Evolutionary conservation across 306 rosid species (phyloP), one percentile per base, ranked within the genome.

Genomic region (Begonia fuchsioides): DNA sequence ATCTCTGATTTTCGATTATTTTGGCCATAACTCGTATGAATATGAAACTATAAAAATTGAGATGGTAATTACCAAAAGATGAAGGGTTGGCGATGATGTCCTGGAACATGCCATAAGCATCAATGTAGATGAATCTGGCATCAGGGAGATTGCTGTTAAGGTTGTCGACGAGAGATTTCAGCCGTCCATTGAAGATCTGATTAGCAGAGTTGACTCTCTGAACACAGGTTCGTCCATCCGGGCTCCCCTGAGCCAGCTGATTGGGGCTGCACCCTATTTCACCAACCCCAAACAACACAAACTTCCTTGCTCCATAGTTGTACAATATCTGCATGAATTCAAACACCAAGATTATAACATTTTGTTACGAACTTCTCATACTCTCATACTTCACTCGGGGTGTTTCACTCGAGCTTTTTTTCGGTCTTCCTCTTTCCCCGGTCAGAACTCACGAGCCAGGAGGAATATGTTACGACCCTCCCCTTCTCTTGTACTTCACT

Each of bases 261-360:
- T 54, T 82, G 5, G 98, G 96, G 54, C 86, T 85, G 66, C 98
- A 90, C 9, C 96, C 98, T 58, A 90, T 78, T 60, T 77, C 81
- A 11, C 98, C 98, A 20, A 90, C 51, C 45, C 96, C 98, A 26
- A 26, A 26, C 35, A 26, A 26, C 8, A 8, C 35, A 26, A 26
- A 4, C 7, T 26, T 26, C 35, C 35, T 20, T 6, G 32, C 98
- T 54, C 98, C 98, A 32, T 78, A 60, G 50, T 73, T 64, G 44
- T 90, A 85, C 72, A 90, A 1, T 5, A 12, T 14, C 95, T 88
- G 57, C 38, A 49, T 48, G 5, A 6, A 20, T 20, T 20, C 32
- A 20, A 20, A 20, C 3, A 20, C 32, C 32, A 20, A 20, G 32
- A 20, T n/a, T n/a, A n/a, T n/a, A n/a, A n/a, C n/a, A n/a, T n/a